phyloP scores from a whole-genome alignment of 1,139 yeast genomes.

The Candida neerlandica region DNA sequence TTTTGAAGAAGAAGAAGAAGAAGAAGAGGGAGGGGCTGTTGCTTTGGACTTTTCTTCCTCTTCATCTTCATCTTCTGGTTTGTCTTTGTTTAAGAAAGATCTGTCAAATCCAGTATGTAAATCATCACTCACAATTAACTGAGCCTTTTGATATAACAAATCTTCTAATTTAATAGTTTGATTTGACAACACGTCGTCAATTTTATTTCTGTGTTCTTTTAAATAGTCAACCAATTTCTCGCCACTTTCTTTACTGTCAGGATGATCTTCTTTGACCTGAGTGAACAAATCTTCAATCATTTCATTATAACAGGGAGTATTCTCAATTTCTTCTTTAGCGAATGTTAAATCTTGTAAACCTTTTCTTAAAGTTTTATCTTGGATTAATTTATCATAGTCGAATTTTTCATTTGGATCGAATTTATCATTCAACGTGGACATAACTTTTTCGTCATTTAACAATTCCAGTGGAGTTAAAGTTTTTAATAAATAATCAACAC shows the following conservation, averaged over 20 bases:
- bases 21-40: conserved; percentile 12
- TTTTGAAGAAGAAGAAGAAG: conserved; percentile 10
- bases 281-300: conserved; percentile 88
- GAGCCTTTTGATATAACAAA: conserved; percentile 68
- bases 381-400: conserved; percentile 40
- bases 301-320: conserved; percentile 82
- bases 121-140: conserved; percentile 86
- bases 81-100: conserved; percentile 68
- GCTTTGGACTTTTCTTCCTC: conserved; percentile 21
- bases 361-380: conserved; percentile 39
- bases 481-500: conserved; percentile 66
- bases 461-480: conserved; percentile 38
- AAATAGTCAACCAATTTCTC: conserved; percentile 45
- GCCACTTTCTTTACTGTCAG: conserved; percentile 48
- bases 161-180: conserved; percentile 64
- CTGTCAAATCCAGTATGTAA: conserved; percentile 93
- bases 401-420: conserved; percentile 64
- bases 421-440: conserved; percentile 44
- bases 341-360: conserved; percentile 47
- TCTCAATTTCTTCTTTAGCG: conserved; percentile 55
- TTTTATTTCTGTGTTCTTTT: conserved; percentile 68
- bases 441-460: conserved; percentile 38
- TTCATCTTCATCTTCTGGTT: conserved; percentile 26
- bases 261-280: conserved; percentile 64
- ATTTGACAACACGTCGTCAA: conserved; percentile 61